Evolutionary conservation across 805 yeast species (phyloP).

Genomic region (Candida arabinofermentans): DNA sequence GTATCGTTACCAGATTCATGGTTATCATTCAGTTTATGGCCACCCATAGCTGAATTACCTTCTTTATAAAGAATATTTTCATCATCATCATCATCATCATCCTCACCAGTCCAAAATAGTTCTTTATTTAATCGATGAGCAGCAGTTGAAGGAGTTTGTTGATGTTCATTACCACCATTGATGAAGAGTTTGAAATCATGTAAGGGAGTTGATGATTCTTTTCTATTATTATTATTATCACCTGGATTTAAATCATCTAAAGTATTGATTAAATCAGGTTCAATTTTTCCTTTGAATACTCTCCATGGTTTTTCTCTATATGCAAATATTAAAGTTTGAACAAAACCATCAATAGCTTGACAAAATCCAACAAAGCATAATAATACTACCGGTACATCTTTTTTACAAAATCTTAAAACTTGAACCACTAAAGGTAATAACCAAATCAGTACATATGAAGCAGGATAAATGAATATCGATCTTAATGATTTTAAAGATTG

Average conservation of each 20-base stretch:
- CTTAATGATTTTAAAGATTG: slow-evolving; percentile 15
- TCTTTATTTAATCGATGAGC: neutral
- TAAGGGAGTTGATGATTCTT: too few species aligned
- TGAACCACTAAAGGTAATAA: slow-evolving; percentile 14
- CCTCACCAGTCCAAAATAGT: too few species aligned
- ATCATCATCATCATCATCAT: neutral
- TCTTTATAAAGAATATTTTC: neutral
- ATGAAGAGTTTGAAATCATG: too few species aligned
- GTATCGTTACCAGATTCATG: neutral
- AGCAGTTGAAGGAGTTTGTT: too few species aligned
- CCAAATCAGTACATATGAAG: slow-evolving; percentile 15
- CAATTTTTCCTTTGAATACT: slow-evolving; percentile 2
- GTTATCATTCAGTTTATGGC: too few species aligned
- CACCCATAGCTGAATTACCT: neutral
- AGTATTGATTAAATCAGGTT: neutral
- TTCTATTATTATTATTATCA: neutral
- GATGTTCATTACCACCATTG: too few species aligned
- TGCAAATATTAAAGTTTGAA: slow-evolving; percentile 17
- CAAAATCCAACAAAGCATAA: slow-evolving; percentile 9
- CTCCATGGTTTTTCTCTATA: slow-evolving; percentile 21
- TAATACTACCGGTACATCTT: slow-evolving; percentile 6
- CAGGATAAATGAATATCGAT: slow-evolving; percentile 17
- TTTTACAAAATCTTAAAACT: slow-evolving; percentile 7
- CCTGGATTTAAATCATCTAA: neutral
- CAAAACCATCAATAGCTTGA: slow-evolving; percentile 18